Evolutionary conservation across 176 grass and related monocot species (phyloP), one percentile per base, ranked within the genome.

Genomic region (Cenchrus fungigraminus): DNA sequence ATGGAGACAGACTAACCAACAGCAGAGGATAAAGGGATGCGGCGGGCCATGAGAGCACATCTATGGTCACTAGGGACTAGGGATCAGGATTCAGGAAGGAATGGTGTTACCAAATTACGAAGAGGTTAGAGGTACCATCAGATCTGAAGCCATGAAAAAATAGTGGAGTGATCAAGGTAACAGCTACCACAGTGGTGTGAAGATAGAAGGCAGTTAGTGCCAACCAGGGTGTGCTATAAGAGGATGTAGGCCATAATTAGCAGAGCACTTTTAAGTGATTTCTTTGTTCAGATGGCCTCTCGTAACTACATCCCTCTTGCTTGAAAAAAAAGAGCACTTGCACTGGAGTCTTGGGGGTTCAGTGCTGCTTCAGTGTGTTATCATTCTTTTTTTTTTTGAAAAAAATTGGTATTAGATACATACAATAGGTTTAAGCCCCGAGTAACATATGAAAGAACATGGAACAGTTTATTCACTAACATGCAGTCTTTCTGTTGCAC

Each of bases 251-350:
- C 16, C 40, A 0, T 45, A 12, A 46, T 44, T 77, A 61, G 6
- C 12, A 46, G 40, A 44, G 12, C 40, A 44, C 40, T 57, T n/a
- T 62, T 78, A 68, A 64, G 29, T 79, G n/a, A 15, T 69, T 20
- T 83, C 2, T 32, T 68, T 74, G 25, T 84, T 73, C 50, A 8
- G 81, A 40, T 22, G 49, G 32, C 40, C 17, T 74, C 37, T 55
- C 34, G 6, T 66, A 12, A 81, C 5, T 46, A 58, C 53, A 75
- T 79, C 4, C 46, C 54, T 73, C 12, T 65, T 65, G 52, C 31
- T 40, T 19, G 34, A 12, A 20, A 40, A 51, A 40, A 40, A 52
- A 22, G 2, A 47, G 28, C 7, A n/a, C 20, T 15, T 46, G 17
- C 16, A 46, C 65, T 46, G 8, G 12, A 76, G 17, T 58, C 65